phyloP scores from a whole-genome alignment of 2,329 filamentous ascomycete species.

The Akanthomyces dipterigenus region DNA sequence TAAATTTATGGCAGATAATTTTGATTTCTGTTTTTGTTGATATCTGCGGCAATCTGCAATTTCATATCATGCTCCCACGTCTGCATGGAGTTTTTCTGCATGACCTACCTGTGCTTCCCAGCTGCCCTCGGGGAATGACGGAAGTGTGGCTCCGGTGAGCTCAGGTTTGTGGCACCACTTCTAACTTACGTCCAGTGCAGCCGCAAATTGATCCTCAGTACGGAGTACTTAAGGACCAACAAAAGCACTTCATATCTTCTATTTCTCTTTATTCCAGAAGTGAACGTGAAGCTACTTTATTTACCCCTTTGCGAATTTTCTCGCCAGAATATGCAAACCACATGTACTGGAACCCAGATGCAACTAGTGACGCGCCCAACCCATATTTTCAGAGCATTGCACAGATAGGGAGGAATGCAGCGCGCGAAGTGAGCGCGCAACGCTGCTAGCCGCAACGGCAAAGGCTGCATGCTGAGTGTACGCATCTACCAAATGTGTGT shows the following conservation, averaged over 20 bases:
- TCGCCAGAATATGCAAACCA: constrained; percentile 31
- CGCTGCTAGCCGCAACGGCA: constrained; percentile 30
- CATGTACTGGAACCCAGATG: constrained; percentile 31
- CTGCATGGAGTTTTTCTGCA: background rate
- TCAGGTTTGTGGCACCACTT: constrained; percentile 2
- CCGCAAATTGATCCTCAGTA: background rate
- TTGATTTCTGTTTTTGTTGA: background rate
- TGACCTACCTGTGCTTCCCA: background rate
- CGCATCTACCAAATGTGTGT: constrained; percentile 58
- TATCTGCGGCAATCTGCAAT: background rate
- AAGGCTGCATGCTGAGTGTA: constrained; percentile 33
- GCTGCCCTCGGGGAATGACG: constrained; percentile 5
- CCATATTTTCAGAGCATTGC: constrained; percentile 31
- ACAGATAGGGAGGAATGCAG: constrained; percentile 33
- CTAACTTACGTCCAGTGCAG: background rate
- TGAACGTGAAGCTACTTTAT: constrained; percentile 22
- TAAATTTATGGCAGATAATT: background rate
- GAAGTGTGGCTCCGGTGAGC: background rate
- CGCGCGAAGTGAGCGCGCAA: constrained; percentile 31
- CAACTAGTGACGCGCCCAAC: constrained; percentile 37
- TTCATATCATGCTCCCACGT: background rate
- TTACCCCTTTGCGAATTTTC: constrained; percentile 22
- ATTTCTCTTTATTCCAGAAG: constrained; percentile 14
- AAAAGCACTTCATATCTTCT: background rate
- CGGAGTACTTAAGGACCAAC: background rate